Base-by-base conservation (phyloP, 768 basidiomycete species). In the Calocera viscosa region DNA sequence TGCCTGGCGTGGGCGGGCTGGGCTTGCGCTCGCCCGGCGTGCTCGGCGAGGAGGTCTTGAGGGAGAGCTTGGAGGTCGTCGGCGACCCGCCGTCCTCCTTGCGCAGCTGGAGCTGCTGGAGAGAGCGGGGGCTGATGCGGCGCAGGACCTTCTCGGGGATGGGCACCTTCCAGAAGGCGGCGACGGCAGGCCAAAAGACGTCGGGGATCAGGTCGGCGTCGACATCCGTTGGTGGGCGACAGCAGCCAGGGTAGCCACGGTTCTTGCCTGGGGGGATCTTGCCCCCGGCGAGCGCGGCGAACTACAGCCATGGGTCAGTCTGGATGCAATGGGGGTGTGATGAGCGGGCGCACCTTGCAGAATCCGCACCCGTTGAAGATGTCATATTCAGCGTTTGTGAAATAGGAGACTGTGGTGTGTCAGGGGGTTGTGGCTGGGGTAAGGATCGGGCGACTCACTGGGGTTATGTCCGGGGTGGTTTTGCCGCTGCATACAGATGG, bases 231-330 rank as follows among this genome's bases (percentile, higher is more conserved):
- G 90, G 90, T 0, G 89, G 78, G n/a, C 89, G 85, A 80, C 90
- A 93, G 79, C 90, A 93, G 40, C 90, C 90, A 43, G 91, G 91
- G 89, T 89, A 92, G 24, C 90, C 90, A 35, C 82, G 83, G 72
- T 91, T 92, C 73, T 70, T 81, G 78, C 73, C 82, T 83, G 19
- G 33, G 8, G 66, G 66, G 16, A 63, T 33, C 26, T 40, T 67
- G 30, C 33, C 38, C n/a, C 24, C 63, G 19, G 24, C 63, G 30
- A 91, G 90, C 90, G 77, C 64, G 47, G 41, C 68, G 64, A 70
- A 68, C 70, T 66, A 67, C 73, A 64, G 26, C 10, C 19, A 43
- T 17, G 34, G 32, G 32, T 22, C 2, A 14, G 63, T 24, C 11
- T 60, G 67, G 69, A 71, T 60, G 70, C 67, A 70, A 68, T 71